phyloP scores from a whole-genome alignment of 306 rosid species.

The Lathyrus sativus region DNA sequence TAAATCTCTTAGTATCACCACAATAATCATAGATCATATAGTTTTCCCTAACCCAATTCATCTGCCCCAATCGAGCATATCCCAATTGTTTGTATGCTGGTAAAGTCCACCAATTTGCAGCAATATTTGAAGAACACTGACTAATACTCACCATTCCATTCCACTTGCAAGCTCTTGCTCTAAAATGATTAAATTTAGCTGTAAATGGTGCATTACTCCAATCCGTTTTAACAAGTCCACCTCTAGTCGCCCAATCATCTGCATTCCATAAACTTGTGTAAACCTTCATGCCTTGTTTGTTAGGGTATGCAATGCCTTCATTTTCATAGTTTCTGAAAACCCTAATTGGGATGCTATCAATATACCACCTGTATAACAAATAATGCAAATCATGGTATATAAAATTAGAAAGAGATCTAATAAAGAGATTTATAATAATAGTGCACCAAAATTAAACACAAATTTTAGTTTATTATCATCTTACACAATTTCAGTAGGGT shows the following conservation, averaged over 20 bases:
- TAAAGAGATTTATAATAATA: too few relatives aligned
- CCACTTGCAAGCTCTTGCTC: conserved; percentile 80
- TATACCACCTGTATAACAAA: conserved; percentile 65
- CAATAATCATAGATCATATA: conserved; percentile 81
- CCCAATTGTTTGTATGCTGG: conserved; percentile 51
- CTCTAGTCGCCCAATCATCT: conserved; percentile 62
- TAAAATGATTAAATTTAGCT: conserved; percentile 53
- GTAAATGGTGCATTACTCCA: conserved; percentile 75
- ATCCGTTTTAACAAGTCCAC: conserved; percentile 66
- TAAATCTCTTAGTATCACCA: conserved; percentile 62
- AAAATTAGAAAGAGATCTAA: too few relatives aligned
- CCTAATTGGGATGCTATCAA: conserved; percentile 68
- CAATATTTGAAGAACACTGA: conserved; percentile 51
- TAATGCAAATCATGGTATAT: too few relatives aligned
- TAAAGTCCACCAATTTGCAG: conserved; percentile 71
- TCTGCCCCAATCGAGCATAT: conserved; percentile 44
- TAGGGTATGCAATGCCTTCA: conserved; percentile 68
- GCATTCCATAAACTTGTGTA: conserved; percentile 56
- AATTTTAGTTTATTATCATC: conserved; percentile 37
- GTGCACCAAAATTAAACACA: too few relatives aligned
- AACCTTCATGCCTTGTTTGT: conserved; percentile 74
- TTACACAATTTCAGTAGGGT: conserved; percentile 75
- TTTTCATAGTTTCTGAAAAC: conserved; percentile 70
- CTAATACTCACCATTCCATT: conserved; percentile 54
- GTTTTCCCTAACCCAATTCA: conserved; percentile 59